Percentiles rank a stretch among this genome's conserved stretches.
Evolutionary conservation across 352 stramenopile genomes (phyloP).

Genomic region (Poterioochromonas sp.): DNA sequence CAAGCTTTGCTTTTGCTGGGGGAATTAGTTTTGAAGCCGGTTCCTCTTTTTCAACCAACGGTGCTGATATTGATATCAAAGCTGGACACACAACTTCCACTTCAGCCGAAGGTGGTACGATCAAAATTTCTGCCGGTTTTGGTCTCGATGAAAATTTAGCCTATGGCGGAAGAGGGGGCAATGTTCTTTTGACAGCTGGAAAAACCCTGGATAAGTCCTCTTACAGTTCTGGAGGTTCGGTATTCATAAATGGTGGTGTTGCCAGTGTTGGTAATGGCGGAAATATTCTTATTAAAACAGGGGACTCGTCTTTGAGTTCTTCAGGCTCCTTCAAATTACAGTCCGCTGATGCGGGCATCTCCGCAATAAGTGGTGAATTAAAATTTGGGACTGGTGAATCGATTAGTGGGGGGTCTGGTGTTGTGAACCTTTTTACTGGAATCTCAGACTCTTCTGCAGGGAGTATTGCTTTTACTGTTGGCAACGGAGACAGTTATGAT

Average conservation of each 20-base stretch:
- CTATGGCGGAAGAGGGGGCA: slow-evolving; percentile 36
- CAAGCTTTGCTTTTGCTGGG: slow-evolving; percentile 55
- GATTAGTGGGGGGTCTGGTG: no score
- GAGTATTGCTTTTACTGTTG: no score
- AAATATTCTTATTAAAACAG: slow-evolving; percentile 44
- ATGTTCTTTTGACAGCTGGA: slow-evolving; percentile 40
- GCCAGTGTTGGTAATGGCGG: slow-evolving; percentile 44
- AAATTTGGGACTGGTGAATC: no score
- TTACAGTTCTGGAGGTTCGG: slow-evolving; percentile 50
- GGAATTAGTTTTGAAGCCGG: slow-evolving; percentile 60
- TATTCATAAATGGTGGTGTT: slow-evolving; percentile 45
- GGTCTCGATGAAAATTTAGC: slow-evolving; percentile 35
- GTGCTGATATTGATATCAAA: slow-evolving; percentile 42
- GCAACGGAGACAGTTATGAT: no score
- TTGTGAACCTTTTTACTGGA: no score
- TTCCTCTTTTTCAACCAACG: slow-evolving; percentile 39
- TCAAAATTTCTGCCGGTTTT: slow-evolving; percentile 42
- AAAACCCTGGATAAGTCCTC: slow-evolving; percentile 44
- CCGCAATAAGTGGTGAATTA: slow-evolving; percentile 45
- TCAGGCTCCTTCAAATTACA: no score
- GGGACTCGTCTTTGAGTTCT: no score
- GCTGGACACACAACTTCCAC: slow-evolving; percentile 42
- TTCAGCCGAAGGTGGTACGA: slow-evolving; percentile 36
- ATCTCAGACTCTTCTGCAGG: no score
- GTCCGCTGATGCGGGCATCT: slow-evolving; percentile 44